These are phyloP conservation scores for Taphrina pruni DNA, from an alignment of 1,139 yeast genomes.

Conservation along the genomic window DNA sequence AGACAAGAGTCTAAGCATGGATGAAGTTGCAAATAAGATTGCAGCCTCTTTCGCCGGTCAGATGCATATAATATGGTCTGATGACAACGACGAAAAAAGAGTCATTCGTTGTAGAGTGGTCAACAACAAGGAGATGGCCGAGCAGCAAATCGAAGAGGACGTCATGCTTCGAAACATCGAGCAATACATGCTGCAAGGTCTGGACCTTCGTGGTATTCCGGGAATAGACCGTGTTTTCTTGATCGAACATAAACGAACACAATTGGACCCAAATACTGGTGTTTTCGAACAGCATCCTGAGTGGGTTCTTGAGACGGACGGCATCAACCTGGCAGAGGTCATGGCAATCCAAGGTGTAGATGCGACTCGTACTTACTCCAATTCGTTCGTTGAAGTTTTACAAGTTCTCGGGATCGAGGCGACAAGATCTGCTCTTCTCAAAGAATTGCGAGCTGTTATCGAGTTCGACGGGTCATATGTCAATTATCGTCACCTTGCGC, in stretches of 20 bases:
- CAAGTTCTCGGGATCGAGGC: conserved; percentile 98
- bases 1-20: conserved; percentile 96
- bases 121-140: conserved; percentile 89
- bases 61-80: conserved; percentile 98
- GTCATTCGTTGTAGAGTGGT: conserved; percentile 94
- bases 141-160: conserved; percentile 89
- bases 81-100: conserved; percentile 96
- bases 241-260: conserved; percentile 86
- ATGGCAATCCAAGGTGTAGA: conserved; percentile 96
- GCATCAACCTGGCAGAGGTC: conserved; percentile 93
- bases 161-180: conserved; percentile 94
- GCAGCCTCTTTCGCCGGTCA: conserved; percentile 77
- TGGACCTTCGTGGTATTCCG: conserved; percentile 93
- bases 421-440: conserved; percentile 89
- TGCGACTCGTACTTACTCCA: conserved; percentile 84
- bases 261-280: conserved; percentile 56
- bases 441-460: conserved; percentile 93
- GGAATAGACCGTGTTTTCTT: conserved; percentile 89
- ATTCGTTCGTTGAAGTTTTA: conserved; percentile 93
- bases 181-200: conserved; percentile 93
- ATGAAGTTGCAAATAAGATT: conserved; percentile 96
- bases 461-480: conserved; percentile 99
- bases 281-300: conserved; percentile 88
- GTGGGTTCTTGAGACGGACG: conserved; percentile 99
- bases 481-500: conserved; percentile 96